Evolutionary conservation across 176 grass and related monocot species (phyloP).

Genomic region (Echinochloa phyllopogon): DNA sequence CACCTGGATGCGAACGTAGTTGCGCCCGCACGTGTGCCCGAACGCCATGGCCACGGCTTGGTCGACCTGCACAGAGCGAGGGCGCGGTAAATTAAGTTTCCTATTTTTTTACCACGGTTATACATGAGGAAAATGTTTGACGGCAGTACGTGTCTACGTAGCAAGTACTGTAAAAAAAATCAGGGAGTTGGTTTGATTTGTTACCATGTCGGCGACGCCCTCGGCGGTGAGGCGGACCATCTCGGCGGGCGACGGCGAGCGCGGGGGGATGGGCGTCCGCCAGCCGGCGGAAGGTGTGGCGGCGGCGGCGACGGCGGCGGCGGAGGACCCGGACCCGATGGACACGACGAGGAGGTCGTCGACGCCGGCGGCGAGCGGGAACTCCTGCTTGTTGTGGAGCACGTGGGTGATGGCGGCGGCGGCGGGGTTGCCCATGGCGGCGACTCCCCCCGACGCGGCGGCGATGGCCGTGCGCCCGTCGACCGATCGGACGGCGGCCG

Average conservation of each 20-base stretch:
- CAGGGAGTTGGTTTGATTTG: not conserved
- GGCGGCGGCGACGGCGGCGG: not conserved
- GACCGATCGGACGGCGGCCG: constrained; percentile 36
- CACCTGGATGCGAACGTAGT: constrained; percentile 75
- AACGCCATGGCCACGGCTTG: constrained; percentile 81
- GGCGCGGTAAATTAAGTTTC: not conserved
- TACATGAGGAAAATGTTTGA: not conserved
- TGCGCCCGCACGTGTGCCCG: constrained; percentile 59
- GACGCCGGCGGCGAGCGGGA: constrained; percentile 73
- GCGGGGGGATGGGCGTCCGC: constrained; percentile 43
- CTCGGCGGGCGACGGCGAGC: constrained; percentile 56
- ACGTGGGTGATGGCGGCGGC: constrained; percentile 85
- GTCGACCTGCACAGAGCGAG: constrained; percentile 46
- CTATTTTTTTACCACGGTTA: constrained; percentile 12
- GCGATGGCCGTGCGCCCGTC: constrained; percentile 63
- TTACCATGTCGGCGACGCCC: constrained; percentile 88
- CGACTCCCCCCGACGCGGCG: constrained; percentile 60
- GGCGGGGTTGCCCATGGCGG: constrained; percentile 79
- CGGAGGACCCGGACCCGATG: constrained; percentile 55
- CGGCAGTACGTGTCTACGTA: too few species aligned
- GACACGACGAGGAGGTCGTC: constrained; percentile 86
- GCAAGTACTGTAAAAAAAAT: not conserved
- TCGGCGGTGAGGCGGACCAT: constrained; percentile 79
- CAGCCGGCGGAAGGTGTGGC: constrained; percentile 28
- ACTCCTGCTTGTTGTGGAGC: constrained; percentile 90